Base-by-base conservation (phyloP, 2,329 filamentous ascomycete species). In the Colletotrichum sp. region DNA sequence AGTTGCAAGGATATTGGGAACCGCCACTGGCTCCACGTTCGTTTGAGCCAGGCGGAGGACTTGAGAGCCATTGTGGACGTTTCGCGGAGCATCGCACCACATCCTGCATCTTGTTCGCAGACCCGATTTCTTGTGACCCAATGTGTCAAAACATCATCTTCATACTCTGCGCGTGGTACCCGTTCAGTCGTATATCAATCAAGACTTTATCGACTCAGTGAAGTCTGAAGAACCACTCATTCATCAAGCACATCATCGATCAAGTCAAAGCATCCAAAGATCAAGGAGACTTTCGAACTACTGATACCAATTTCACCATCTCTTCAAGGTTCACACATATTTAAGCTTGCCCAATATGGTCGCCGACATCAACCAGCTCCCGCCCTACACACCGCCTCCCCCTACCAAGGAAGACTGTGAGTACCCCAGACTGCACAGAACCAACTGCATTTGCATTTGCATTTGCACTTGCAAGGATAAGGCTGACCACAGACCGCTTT, bases 391-490 rank as follows among this genome's bases (percentile, higher is more conserved):
- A 26, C 63, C 70, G 9, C 62, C 70, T 68, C 70, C 70, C 13
- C 70, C 70, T 26, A 68, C 70, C n/a, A 52, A 72, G 36, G 70
- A 72, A 7, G 70, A 72, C 52, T 49, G 70, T 72, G n/a, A 68
- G 70, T 68, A n/a, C n/a, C 18, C 26, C 26, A 8, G 32, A 13
- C 62, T 6, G 16, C 69, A 39, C 28, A 5, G 6, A 49, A 49
- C 18, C 39, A 49, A 49, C 39, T 49, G 39, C 39, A 49, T 49
- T 49, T 49, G 18, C 39, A 44, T 44, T n/a, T 26, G 21, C 18
- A 44, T 44, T n/a, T 28, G 21, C 36, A 39, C 36, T 24, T 57
- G 24, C 55, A 59, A 10, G 55, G 16, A 28, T 59, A 28, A 28
- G 8, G n/a, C 55, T 59, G 24, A 59, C 55, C 13, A 16, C 21